A percentile compares a stretch with the other conserved stretches of the same genome.
These are phyloP conservation scores for Talaromyces rugulosus DNA, from an alignment of 2,329 filamentous ascomycete genomes.

Conservation along the genomic window DNA sequence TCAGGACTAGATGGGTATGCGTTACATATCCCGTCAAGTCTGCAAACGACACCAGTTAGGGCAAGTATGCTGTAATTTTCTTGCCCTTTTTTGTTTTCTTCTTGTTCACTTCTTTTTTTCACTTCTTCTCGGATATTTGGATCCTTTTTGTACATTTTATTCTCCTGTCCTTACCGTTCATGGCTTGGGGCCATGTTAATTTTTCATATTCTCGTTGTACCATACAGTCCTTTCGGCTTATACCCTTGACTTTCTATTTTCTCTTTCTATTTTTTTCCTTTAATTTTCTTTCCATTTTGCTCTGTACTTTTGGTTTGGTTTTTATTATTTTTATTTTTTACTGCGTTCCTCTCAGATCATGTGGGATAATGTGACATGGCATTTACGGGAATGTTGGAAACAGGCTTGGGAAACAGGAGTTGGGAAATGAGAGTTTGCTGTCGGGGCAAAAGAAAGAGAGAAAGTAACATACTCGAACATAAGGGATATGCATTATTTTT, in stretches of 20 bases:
- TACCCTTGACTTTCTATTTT: slow-evolving; percentile 2
- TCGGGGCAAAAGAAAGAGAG: not conserved
- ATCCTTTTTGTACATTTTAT: not conserved
- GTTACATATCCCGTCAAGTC: not conserved
- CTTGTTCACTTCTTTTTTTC: not conserved
- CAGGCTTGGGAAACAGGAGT: not conserved
- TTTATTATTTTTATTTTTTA: not conserved
- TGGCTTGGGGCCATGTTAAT: not conserved
- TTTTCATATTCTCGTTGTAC: slow-evolving; percentile 6
- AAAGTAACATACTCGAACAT: not conserved
- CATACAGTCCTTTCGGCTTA: slow-evolving; percentile 12
- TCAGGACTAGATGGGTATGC: slow-evolving; percentile 19
- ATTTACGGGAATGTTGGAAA: not conserved
- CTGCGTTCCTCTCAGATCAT: slow-evolving; percentile 11
- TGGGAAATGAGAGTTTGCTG: not conserved
- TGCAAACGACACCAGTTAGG: not conserved
- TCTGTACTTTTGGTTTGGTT: not conserved
- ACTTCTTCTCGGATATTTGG: not conserved
- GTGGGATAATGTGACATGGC: not conserved
- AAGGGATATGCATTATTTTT: not conserved
- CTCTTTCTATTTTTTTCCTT: slow-evolving; percentile 10
- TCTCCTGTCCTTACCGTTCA: slow-evolving; percentile 5
- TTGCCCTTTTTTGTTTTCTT: not conserved
- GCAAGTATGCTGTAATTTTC: not conserved
- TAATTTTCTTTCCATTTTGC: slow-evolving; percentile 6